Conservation (phyloP, 2,329 filamentous ascomycete genomes). For the Colletotrichum sp. region DNA sequence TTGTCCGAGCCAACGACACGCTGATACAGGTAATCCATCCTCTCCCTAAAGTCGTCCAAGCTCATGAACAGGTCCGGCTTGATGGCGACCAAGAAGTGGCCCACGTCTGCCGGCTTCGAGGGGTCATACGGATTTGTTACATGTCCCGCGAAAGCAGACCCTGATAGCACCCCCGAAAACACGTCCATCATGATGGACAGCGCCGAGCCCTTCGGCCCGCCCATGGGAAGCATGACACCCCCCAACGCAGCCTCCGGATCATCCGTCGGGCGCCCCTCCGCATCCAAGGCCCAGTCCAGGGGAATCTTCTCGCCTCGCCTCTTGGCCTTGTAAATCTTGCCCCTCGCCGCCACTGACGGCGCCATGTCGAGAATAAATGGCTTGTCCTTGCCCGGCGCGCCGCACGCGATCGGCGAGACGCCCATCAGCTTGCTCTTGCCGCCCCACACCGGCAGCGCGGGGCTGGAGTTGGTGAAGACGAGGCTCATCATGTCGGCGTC, state of each 20-base stretch:
- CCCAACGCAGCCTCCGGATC: slow-evolving; percentile 74
- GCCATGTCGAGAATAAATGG: slow-evolving; percentile 82
- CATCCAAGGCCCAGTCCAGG: slow-evolving; percentile 76
- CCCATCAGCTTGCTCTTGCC: slow-evolving; percentile 73
- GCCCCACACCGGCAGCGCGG: slow-evolving; percentile 75
- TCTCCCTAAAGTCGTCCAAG: slow-evolving; percentile 69
- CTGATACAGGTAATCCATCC: slow-evolving; percentile 62
- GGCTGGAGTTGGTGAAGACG: slow-evolving; percentile 75
- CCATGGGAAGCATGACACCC: slow-evolving; percentile 87
- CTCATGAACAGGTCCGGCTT: slow-evolving; percentile 79
- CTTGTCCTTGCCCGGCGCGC: slow-evolving; percentile 66
- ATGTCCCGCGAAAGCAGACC: slow-evolving; percentile 78
- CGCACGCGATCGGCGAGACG: slow-evolving; percentile 76
- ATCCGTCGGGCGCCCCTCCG: slow-evolving; percentile 70
- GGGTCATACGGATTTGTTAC: slow-evolving; percentile 81
- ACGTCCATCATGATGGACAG: slow-evolving; percentile 89
- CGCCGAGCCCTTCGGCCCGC: slow-evolving; percentile 81
- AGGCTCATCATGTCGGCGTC: slow-evolving; percentile 74
- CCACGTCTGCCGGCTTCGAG: slow-evolving; percentile 71
- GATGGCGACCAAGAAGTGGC: slow-evolving; percentile 75
- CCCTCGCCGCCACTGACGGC: slow-evolving; percentile 71
- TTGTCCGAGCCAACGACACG: slow-evolving; percentile 59
- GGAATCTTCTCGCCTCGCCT: slow-evolving; percentile 74
- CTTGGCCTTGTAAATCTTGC: slow-evolving; percentile 75
- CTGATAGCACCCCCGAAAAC: slow-evolving; percentile 80